A percentile compares a stretch with the other conserved stretches of the same genome.
Evolutionary conservation across 768 basidiomycete species (phyloP).

Genomic region (Calocera cornea): DNA sequence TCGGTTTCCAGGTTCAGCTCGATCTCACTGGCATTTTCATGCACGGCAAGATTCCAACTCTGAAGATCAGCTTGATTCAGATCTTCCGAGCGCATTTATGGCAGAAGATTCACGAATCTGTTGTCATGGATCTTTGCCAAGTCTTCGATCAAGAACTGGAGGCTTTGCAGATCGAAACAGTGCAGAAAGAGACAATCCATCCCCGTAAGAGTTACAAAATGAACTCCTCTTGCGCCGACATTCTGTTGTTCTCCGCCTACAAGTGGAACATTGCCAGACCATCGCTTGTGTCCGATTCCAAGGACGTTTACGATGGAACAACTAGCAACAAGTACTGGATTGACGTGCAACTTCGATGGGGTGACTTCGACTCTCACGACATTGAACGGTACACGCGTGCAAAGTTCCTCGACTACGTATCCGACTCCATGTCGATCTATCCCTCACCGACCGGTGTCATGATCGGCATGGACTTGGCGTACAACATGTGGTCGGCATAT

Average conservation of each 20-base stretch:
- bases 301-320: slow-evolving; percentile 94
- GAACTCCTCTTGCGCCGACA: slow-evolving; percentile 99
- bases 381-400: slow-evolving; percentile 97
- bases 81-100: slow-evolving; percentile 99
- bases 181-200: slow-evolving; percentile 99
- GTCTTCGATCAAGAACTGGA: slow-evolving; percentile 98
- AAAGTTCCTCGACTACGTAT: slow-evolving; percentile 97
- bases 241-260: slow-evolving; percentile 89
- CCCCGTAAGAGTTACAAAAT: slow-evolving; percentile 99
- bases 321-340: slow-evolving; percentile 99
- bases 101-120: slow-evolving; percentile 83
- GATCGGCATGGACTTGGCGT: slow-evolving; percentile 97
- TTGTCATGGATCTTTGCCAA: slow-evolving; percentile 94
- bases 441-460: slow-evolving; percentile 97
- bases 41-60: slow-evolving; percentile 95
- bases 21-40: slow-evolving; percentile 97
- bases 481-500: slow-evolving; percentile 96
- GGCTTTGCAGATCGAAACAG: slow-evolving; percentile 95
- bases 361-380: slow-evolving; percentile 98
- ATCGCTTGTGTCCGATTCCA: slow-evolving; percentile 86
- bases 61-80: slow-evolving; percentile 98
- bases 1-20: slow-evolving; percentile 99
- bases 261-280: slow-evolving; percentile 99
- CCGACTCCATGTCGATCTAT: slow-evolving; percentile 97
- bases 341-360: slow-evolving; percentile 89